Evolutionary conservation across 441 rosid species (phyloP).

Genomic region (Kokia cookei): DNA sequence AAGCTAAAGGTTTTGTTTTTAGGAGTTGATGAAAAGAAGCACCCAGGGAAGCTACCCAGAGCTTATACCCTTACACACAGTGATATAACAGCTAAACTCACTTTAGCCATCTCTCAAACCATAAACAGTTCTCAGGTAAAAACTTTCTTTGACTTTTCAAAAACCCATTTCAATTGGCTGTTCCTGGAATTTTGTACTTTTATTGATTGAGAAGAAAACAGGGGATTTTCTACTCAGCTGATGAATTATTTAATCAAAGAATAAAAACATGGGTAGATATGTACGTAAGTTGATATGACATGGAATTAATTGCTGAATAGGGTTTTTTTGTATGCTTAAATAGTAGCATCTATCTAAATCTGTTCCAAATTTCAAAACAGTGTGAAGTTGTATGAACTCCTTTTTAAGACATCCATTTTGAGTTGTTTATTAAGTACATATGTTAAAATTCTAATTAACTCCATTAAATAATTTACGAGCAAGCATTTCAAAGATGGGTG

Average conservation of each 20-base stretch:
- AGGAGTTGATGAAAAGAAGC: conserved; percentile 90
- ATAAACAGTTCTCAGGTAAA: conserved; percentile 87
- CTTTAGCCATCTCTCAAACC: conserved; percentile 76
- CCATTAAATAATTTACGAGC: no score
- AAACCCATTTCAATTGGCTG: background rate
- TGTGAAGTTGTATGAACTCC: no score
- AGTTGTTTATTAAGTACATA: no score
- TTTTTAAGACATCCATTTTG: no score
- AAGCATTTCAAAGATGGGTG: no score
- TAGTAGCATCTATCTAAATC: no score
- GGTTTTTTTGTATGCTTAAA: background rate
- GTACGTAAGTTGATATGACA: background rate
- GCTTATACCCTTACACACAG: conserved; percentile 88
- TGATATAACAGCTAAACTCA: conserved; percentile 73
- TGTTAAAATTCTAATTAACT: no score
- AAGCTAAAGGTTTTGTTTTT: conserved; percentile 82
- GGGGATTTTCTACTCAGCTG: background rate
- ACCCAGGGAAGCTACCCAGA: conserved; percentile 81
- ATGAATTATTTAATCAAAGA: background rate
- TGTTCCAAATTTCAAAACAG: no score
- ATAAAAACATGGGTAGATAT: background rate
- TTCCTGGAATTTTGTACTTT: background rate
- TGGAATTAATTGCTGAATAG: background rate
- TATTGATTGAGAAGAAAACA: background rate
- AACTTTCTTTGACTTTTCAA: background rate